Evolutionary conservation across 2,329 filamentous ascomycete species (phyloP).

Genomic region (Gliomastix tumulicola): DNA sequence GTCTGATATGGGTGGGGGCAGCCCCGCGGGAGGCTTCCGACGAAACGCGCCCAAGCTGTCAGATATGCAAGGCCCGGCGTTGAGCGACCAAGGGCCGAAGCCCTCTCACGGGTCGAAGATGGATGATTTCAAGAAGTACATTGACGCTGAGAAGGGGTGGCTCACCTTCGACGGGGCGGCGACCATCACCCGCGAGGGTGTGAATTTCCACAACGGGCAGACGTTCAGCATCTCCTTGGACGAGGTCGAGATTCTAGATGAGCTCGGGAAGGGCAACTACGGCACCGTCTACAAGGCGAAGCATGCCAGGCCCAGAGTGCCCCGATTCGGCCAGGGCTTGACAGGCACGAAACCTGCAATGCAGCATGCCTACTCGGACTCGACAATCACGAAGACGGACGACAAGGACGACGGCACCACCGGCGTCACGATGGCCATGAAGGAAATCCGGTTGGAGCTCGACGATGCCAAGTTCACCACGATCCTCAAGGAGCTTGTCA

Average conservation of each 20-base stretch:
- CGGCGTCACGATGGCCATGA: conserved; percentile 96
- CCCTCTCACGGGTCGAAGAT: conserved; percentile 39
- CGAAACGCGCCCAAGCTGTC: conserved; percentile 35
- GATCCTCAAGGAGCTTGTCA: conserved; percentile 96
- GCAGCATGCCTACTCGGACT: conserved; percentile 25
- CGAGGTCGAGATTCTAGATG: conserved; percentile 86
- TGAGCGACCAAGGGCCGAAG: conserved; percentile 16
- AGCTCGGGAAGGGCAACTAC: conserved; percentile 96
- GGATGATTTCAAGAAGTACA: conserved; percentile 65
- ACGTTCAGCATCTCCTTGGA: conserved; percentile 93
- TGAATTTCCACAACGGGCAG: conserved; percentile 85
- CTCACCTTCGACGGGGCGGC: conserved; percentile 92
- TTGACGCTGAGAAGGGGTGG: conserved; percentile 86
- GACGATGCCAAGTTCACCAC: conserved; percentile 96
- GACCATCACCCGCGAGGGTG: conserved; percentile 78
- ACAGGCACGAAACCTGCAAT: conserved; percentile 36
- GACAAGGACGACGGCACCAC: conserved; percentile 41
- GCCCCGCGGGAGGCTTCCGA: conserved; percentile 13
- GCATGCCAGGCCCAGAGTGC: conserved; percentile 54
- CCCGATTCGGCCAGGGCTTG: conserved; percentile 53
- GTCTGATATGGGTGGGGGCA: conserved; percentile 37
- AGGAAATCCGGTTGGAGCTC: conserved; percentile 90
- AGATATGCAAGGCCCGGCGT: conserved; percentile 22
- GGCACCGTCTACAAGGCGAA: conserved; percentile 96
- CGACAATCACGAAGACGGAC: conserved; percentile 13